Conservation (phyloP, 148 eudicot genomes). For the Heliamphora exappendiculata region DNA sequence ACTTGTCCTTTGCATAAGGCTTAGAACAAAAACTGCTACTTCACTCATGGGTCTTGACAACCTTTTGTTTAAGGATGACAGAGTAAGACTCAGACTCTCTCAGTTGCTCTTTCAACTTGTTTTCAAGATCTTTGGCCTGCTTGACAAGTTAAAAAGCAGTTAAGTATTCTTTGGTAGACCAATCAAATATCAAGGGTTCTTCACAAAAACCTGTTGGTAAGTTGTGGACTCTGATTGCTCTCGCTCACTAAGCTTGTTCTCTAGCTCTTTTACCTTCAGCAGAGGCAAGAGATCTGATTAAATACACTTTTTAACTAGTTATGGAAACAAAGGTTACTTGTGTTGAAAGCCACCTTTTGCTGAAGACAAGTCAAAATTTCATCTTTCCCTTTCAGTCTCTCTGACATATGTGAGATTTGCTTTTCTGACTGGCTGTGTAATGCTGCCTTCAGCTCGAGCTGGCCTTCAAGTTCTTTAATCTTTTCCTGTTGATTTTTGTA, state of each 20-base stretch:
- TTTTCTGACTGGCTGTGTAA: conserved; percentile 53
- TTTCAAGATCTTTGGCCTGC: conserved; percentile 73
- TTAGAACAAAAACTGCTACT: neutral
- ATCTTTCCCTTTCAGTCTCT: conserved; percentile 58
- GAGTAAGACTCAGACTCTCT: conserved; percentile 46
- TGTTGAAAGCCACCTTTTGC: conserved; percentile 36
- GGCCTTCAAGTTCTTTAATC: conserved; percentile 72
- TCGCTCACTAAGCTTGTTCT: conserved; percentile 55
- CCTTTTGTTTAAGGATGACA: conserved; percentile 60
- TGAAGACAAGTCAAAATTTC: conserved; percentile 56
- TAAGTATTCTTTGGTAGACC: neutral
- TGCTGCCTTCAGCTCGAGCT: conserved; percentile 49
- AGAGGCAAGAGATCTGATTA: conserved; percentile 15
- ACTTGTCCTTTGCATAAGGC: neutral
- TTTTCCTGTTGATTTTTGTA: conserved; percentile 72
- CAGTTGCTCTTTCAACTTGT: conserved; percentile 57
- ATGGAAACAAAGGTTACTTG: neutral
- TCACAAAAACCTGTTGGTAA: conserved; percentile 33
- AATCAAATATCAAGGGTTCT: neutral
- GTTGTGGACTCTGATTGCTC: conserved; percentile 47
- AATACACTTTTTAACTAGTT: neutral
- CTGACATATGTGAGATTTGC: conserved; percentile 56
- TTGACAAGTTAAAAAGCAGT: conserved; percentile 10
- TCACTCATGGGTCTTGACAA: no score
- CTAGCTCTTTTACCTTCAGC: conserved; percentile 63